Evolutionary conservation across 1,139 yeast genomes (phyloP).

Genomic region (Chernovozyma sophiae-reginae): DNA sequence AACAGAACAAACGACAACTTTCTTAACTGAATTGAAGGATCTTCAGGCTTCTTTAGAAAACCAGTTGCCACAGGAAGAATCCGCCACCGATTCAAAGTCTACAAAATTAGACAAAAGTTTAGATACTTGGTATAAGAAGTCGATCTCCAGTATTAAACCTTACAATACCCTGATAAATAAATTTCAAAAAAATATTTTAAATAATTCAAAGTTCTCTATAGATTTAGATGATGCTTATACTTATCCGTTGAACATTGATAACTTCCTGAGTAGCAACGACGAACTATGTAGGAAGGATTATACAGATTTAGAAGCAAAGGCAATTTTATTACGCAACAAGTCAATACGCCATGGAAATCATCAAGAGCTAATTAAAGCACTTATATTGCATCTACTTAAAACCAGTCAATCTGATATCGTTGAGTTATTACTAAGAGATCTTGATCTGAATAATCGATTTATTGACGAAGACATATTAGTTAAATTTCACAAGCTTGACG

Average conservation of each 20-base stretch:
- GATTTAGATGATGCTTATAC: slow-evolving; percentile 44
- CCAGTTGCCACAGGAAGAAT: slow-evolving; percentile 13
- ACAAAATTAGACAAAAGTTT: slow-evolving; percentile 9
- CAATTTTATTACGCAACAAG: slow-evolving; percentile 2
- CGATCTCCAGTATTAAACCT: slow-evolving; percentile 30
- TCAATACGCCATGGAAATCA: slow-evolving; percentile 20
- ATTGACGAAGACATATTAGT: slow-evolving; percentile 23
- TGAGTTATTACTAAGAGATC: slow-evolving; percentile 26
- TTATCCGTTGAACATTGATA: slow-evolving; percentile 34
- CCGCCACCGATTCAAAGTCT: neutral
- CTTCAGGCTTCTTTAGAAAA: slow-evolving; percentile 25
- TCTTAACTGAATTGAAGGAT: slow-evolving; percentile 23
- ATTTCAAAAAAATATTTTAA: slow-evolving; percentile 34
- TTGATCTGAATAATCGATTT: slow-evolving; percentile 10
- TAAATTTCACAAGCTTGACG: slow-evolving; percentile 29
- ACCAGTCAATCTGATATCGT: slow-evolving; percentile 41
- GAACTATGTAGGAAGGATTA: neutral
- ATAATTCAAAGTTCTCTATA: slow-evolving; percentile 26
- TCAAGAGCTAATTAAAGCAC: slow-evolving; percentile 36
- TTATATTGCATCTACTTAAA: slow-evolving; percentile 38
- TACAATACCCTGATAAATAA: slow-evolving; percentile 37
- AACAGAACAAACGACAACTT: slow-evolving; percentile 20
- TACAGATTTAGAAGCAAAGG: neutral
- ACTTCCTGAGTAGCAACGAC: slow-evolving; percentile 12
- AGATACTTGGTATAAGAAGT: slow-evolving; percentile 34